phyloP scores from a whole-genome alignment of 2,329 filamentous ascomycete genomes.

The Colletotrichum theobromicola region DNA sequence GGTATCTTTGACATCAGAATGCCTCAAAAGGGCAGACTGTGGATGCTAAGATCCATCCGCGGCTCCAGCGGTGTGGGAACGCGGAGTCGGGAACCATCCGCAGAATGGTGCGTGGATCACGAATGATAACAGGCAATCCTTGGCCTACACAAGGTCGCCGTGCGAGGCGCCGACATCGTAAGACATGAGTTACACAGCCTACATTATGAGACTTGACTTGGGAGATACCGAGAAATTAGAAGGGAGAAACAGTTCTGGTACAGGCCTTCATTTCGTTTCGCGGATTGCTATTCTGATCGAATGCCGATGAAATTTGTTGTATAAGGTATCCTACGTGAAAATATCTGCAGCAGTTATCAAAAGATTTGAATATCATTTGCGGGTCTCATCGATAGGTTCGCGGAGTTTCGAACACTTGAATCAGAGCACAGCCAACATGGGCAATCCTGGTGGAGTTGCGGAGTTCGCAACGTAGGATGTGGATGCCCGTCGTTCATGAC shows the following conservation, averaged over 20 bases:
- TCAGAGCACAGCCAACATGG: not conserved
- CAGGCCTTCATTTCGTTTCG: not conserved
- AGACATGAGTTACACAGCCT: too few relatives aligned
- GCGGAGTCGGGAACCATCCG: not conserved
- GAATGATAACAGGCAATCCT: not conserved
- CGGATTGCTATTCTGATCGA: rapidly evolving
- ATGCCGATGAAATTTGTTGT: not conserved
- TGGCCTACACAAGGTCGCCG: not conserved
- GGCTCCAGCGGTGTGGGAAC: not conserved
- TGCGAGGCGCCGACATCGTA: not conserved
- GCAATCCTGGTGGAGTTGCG: not conserved
- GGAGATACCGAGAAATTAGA: rapidly evolving
- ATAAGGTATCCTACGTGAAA: not conserved
- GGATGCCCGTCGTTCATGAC: not conserved
- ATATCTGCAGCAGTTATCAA: not conserved
- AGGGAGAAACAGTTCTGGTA: rapidly evolving
- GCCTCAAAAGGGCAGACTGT: not conserved
- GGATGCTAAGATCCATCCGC: not conserved
- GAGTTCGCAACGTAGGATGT: not conserved
- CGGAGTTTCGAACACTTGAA: not conserved
- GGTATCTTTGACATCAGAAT: not conserved
- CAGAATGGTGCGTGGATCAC: not conserved
- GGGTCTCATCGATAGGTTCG: not conserved
- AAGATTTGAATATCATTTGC: not conserved
- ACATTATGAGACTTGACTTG: too few relatives aligned